These are phyloP conservation scores for Agapanthus africanus DNA, from an alignment of 106 monocot genomes.

Conservation along the genomic window DNA sequence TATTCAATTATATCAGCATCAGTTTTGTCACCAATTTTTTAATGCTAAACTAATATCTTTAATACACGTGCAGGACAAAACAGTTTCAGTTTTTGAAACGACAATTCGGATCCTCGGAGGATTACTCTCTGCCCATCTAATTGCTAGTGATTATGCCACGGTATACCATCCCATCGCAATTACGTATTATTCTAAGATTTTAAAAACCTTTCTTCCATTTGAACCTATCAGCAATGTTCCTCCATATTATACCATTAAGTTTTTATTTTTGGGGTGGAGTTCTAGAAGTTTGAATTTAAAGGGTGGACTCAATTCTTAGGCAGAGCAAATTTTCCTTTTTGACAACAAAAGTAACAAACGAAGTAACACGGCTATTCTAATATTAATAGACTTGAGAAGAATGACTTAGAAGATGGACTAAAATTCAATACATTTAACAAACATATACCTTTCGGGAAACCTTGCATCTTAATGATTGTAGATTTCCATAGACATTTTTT, in stretches of 20 bases:
- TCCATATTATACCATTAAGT: neutral
- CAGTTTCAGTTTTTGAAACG: constrained; percentile 97
- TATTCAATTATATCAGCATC: too few species aligned
- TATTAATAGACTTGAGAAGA: neutral
- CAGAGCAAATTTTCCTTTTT: neutral
- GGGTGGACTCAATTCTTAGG: neutral
- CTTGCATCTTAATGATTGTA: neutral
- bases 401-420: neutral
- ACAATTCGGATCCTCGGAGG: constrained; percentile 95
- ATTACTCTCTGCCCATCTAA: constrained; percentile 90
- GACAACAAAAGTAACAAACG: neutral
- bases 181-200: neutral
- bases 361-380: neutral
- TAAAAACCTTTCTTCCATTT: neutral
- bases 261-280: neutral
- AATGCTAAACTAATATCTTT: too few species aligned
- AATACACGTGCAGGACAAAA: constrained; percentile 66
- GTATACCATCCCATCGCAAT: constrained; percentile 25
- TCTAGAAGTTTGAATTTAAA: neutral
- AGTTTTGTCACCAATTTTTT: too few species aligned
- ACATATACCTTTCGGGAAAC: neutral
- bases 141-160: constrained; percentile 97
- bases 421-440: neutral
- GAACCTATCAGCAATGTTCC: neutral
- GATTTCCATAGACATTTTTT: too few species aligned